Conservation (phyloP, 2,329 filamentous ascomycete genomes). For the Coniochaeta pulveracea region DNA sequence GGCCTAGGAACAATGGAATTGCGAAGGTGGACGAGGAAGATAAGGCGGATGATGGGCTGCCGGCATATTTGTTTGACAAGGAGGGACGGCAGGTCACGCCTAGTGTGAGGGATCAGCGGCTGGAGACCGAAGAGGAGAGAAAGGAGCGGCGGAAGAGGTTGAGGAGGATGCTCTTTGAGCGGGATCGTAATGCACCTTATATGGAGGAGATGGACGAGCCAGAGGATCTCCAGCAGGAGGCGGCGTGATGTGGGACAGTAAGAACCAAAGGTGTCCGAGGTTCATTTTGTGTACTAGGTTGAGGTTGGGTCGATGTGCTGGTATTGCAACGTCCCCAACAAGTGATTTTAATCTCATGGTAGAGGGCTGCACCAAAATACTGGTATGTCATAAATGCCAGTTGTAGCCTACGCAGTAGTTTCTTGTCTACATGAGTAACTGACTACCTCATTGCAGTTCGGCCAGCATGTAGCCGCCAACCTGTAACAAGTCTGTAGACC, state of each 20-base stretch:
- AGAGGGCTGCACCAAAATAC: not conserved
- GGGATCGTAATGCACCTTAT: slow-evolving; percentile 32
- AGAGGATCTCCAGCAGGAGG: slow-evolving; percentile 7
- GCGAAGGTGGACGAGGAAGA: slow-evolving; percentile 8
- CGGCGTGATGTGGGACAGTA: too few species aligned
- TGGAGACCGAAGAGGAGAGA: slow-evolving; percentile 36
- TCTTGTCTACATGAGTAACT: too few species aligned
- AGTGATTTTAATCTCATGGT: not conserved
- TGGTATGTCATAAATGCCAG: too few species aligned
- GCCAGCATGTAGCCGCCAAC: too few species aligned
- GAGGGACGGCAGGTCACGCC: slow-evolving; percentile 47
- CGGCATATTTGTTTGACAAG: slow-evolving; percentile 38
- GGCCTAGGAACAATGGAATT: slow-evolving; percentile 30
- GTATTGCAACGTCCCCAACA: too few species aligned
- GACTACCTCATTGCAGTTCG: too few species aligned
- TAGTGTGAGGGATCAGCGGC: slow-evolving; percentile 36
- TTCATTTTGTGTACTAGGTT: too few species aligned
- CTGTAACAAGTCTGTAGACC: too few species aligned
- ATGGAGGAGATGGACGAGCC: slow-evolving; percentile 22
- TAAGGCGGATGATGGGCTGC: slow-evolving; percentile 17
- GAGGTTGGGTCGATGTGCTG: not conserved
- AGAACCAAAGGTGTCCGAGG: too few species aligned
- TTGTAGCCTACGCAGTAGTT: too few species aligned
- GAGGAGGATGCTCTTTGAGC: slow-evolving; percentile 27
- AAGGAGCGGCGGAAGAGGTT: slow-evolving; percentile 32